Base-by-base conservation (phyloP, 805 yeast species). In the Torulaspora maleeae region DNA sequence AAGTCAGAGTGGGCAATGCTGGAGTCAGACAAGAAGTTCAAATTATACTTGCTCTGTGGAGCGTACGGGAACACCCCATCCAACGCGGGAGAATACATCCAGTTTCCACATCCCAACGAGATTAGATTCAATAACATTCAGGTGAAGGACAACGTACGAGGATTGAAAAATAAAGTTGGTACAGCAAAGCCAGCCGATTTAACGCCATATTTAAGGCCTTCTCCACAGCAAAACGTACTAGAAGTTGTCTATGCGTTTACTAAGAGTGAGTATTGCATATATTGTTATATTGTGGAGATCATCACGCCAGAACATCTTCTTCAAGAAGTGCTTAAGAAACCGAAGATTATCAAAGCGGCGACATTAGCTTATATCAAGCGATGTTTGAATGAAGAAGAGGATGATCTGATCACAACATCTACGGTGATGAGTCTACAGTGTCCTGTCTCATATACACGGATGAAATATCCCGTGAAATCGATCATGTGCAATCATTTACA, bases 121-220 rank as follows among this genome's bases (percentile, higher is more conserved):
- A 68, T 90, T 3, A 72, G 71, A 33, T 72, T 85, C 32, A 87
- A 91, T 58, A 73, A 72, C 4, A 49, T 52, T 2, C 64, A 61
- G 12, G 59, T 83, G 1, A 74, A 73, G 33, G 80, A 74, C 29
- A 78, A 78, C 48, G 76, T 81, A 1, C 77, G 81, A 44, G 97
- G 97, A 0, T 67, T 89, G 25, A 87, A 87, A 58, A 83, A 83
- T 38, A 77, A 75, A 47, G 76, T 77, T 0, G 96, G 95, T 0
- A 82, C 96, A 0, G 83, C 89, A 1, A 76, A 78, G 49, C 96
- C 97, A 0, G 89, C 87, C 0, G 85, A 90, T 61, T 53, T 91
- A 34, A 84, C 95, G 0, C 71, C 71, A 2, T 68, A 69, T 34
- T 38, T 77, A n/a, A 52, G 46, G 19, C 52, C 58, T 1, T 50